phyloP scores from a whole-genome alignment of 352 stramenopile genomes.

The Phytophthora lateralis region DNA sequence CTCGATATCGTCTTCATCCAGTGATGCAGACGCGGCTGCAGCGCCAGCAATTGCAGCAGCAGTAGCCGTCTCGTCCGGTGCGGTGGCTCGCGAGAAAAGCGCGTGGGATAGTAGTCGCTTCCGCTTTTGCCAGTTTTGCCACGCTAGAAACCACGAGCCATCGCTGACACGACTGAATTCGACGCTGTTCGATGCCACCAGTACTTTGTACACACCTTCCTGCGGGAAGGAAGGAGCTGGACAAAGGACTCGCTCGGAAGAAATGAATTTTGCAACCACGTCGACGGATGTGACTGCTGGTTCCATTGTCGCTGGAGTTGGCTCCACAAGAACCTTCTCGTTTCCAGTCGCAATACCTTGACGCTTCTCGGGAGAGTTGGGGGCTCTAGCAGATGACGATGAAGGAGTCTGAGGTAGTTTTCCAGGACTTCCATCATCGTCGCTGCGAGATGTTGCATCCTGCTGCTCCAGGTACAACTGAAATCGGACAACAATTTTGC shows the following conservation, averaged over 20 bases:
- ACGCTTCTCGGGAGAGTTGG: constrained; percentile 11
- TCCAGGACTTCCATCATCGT: constrained; percentile 10
- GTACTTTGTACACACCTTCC: constrained; percentile 71
- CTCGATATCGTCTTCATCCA: constrained; percentile 33
- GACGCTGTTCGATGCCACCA: constrained; percentile 67
- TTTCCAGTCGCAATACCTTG: background rate
- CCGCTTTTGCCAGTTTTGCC: constrained; percentile 85
- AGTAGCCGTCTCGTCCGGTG: constrained; percentile 16
- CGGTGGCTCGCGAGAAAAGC: constrained; percentile 36
- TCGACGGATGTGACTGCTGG: constrained; percentile 21
- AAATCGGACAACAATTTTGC: constrained; percentile 65
- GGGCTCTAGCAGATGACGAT: background rate
- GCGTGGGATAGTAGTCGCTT: constrained; percentile 53
- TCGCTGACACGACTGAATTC: constrained; percentile 66
- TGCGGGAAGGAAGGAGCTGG: constrained; percentile 55
- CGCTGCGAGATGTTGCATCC: constrained; percentile 10
- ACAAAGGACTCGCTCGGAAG: constrained; percentile 48
- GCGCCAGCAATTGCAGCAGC: constrained; percentile 25
- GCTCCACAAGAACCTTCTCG: background rate
- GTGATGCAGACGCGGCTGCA: constrained; percentile 22
- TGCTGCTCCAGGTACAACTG: constrained; percentile 41
- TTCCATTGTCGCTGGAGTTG: background rate
- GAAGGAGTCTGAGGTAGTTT: background rate
- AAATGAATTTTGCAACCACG: constrained; percentile 51
- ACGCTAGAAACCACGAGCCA: constrained; percentile 73